Evolutionary conservation across 164 flowering plant species (phyloP).

Genomic region (Litsea cubeba): DNA sequence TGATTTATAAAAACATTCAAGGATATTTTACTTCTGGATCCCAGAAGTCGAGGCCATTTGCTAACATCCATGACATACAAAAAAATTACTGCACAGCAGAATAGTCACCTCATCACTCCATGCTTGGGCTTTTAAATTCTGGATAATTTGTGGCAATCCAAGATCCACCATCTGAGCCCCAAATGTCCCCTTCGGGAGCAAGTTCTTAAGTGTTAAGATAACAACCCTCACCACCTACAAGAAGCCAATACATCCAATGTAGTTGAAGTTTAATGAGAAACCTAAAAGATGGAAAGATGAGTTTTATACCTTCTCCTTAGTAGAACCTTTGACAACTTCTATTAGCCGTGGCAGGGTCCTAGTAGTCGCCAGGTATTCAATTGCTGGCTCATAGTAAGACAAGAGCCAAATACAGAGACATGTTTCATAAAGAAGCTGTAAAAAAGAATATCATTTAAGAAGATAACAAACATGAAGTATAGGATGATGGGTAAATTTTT

Average conservation of each 20-base stretch:
- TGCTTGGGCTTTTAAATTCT: slow-evolving; percentile 92
- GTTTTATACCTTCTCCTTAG: slow-evolving; percentile 79
- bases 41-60: not conserved
- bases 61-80: not conserved
- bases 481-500: not conserved
- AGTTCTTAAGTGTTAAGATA: slow-evolving; percentile 73
- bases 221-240: slow-evolving; percentile 91
- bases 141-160: slow-evolving; percentile 82
- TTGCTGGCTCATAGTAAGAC: slow-evolving; percentile 90
- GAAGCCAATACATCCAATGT: slow-evolving; percentile 6
- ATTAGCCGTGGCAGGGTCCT: slow-evolving; percentile 67
- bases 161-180: slow-evolving; percentile 95
- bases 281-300: not conserved
- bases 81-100: not conserved
- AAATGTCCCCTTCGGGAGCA: slow-evolving; percentile 81
- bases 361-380: slow-evolving; percentile 82
- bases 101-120: slow-evolving; percentile 96
- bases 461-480: not conserved
- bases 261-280: not conserved
- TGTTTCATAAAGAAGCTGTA: slow-evolving; percentile 95
- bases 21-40: not conserved
- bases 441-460: not conserved
- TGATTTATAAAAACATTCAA: not conserved
- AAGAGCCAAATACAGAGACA: slow-evolving; percentile 97
- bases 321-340: slow-evolving; percentile 86